A percentile compares a stretch with the other conserved stretches of the same genome.
These are phyloP conservation scores for Saksenaea oblongispora DNA, from an alignment of 371 early-diverging fungal genomes.

Conservation along the genomic window DNA sequence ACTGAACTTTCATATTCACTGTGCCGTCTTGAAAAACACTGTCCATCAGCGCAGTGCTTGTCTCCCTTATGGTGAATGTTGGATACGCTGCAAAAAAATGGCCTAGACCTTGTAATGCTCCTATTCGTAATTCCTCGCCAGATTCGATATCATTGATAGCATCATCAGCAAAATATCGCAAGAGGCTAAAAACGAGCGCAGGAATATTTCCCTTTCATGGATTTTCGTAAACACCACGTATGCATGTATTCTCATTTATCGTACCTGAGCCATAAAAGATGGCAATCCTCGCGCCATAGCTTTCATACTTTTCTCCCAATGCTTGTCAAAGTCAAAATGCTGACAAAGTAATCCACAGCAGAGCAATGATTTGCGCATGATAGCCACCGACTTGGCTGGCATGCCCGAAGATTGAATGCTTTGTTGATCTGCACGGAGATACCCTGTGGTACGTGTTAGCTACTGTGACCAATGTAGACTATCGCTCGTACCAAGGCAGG, in stretches of 20 bases:
- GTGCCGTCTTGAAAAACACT: conserved; percentile 56
- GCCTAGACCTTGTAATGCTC: conserved; percentile 53
- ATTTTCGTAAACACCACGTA: background rate
- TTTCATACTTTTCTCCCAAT: conserved; percentile 28
- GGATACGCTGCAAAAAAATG: conserved; percentile 75
- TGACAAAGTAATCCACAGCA: conserved; percentile 73
- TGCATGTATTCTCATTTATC: background rate
- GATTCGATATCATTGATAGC: conserved; percentile 16
- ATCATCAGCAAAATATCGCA: conserved; percentile 12
- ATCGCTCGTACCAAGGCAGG: conserved; percentile 34
- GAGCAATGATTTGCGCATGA: conserved; percentile 34
- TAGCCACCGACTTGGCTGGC: conserved; percentile 7
- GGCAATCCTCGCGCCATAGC: conserved; percentile 24
- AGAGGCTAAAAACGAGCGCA: conserved; percentile 1
- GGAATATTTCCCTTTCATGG: conserved; percentile 4
- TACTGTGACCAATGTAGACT: background rate
- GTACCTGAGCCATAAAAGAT: conserved; percentile 20
- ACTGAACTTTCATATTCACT: conserved; percentile 57
- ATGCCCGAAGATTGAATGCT: conserved; percentile 20
- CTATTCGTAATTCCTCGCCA: conserved; percentile 19
- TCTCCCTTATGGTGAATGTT: conserved; percentile 60
- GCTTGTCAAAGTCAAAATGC: conserved; percentile 77
- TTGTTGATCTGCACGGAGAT: conserved; percentile 32
- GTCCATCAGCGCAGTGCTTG: conserved; percentile 68
- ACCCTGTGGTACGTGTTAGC: conserved; percentile 14